Percentiles rank a stretch among this genome's conserved stretches.
These are phyloP conservation scores for Nephelium lappaceum DNA, from an alignment of 345 rosid species.

Conservation along the genomic window DNA sequence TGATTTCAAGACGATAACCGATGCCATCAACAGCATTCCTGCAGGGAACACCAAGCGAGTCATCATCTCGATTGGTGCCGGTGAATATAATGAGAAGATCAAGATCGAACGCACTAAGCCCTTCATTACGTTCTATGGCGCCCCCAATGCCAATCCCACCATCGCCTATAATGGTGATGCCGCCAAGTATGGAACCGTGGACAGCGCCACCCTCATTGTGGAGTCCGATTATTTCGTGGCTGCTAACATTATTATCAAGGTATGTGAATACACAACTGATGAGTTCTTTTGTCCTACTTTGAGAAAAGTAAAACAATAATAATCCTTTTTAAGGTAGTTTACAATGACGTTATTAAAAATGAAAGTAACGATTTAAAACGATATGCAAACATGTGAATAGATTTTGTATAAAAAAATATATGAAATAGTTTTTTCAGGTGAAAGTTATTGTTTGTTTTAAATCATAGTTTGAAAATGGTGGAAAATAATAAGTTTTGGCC, in stretches of 20 bases:
- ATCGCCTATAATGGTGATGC: conserved; percentile 54
- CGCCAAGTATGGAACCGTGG: conserved; percentile 50
- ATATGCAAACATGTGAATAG: no score
- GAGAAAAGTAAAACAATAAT: no score
- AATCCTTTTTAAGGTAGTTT: no score
- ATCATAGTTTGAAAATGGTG: no score
- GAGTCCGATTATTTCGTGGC: conserved; percentile 68
- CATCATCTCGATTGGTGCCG: conserved; percentile 50
- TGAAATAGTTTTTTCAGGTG: no score
- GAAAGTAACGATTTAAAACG: no score
- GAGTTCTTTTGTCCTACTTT: no score
- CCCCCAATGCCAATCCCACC: conserved; percentile 38
- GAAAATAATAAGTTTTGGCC: no score
- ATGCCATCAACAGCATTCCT: conserved; percentile 55
- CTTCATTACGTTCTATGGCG: conserved; percentile 57
- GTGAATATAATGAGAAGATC: conserved; percentile 58
- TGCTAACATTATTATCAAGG: conserved; percentile 49
- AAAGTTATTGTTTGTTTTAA: no score
- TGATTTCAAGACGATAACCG: conserved; percentile 47
- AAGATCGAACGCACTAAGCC: conserved; percentile 41
- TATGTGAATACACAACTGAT: conserved; percentile 11
- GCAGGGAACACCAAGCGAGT: conserved; percentile 50
- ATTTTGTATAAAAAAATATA: no score
- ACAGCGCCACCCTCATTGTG: conserved; percentile 62
- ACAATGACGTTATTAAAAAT: no score